Evolutionary conservation across 805 yeast species (phyloP).

Genomic region (Saturnispora zaruensis): DNA sequence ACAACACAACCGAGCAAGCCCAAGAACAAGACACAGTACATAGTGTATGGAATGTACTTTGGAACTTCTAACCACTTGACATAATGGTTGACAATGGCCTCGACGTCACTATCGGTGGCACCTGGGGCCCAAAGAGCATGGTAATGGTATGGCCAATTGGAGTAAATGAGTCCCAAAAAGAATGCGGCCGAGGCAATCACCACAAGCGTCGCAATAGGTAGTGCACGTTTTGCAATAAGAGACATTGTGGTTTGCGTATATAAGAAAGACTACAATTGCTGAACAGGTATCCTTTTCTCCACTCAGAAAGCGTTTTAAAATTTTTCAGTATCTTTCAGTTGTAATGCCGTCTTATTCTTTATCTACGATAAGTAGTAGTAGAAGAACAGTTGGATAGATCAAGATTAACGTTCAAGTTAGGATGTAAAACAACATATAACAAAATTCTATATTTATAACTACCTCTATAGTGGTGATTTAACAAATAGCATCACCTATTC

Average conservation of each 20-base stretch:
- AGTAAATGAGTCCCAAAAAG: conserved; percentile 67
- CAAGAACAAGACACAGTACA: conserved; percentile 52
- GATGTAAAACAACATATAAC: background rate
- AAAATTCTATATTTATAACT: background rate
- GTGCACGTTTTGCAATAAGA: background rate
- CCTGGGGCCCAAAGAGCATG: conserved; percentile 58
- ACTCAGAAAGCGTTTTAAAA: background rate
- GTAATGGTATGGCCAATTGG: conserved; percentile 77
- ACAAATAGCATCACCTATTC: background rate
- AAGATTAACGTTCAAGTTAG: background rate
- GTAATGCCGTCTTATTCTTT: background rate
- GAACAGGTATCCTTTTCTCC: background rate
- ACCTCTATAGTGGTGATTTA: background rate
- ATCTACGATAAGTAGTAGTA: background rate
- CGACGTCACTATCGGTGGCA: conserved; percentile 46
- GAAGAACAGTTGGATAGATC: background rate
- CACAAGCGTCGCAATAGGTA: conserved; percentile 18
- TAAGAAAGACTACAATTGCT: background rate
- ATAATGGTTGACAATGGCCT: conserved; percentile 53
- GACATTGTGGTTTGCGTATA: background rate
- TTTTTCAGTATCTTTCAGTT: background rate
- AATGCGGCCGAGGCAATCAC: conserved; percentile 49
- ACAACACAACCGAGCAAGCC: conserved; percentile 69
- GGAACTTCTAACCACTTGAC: conserved; percentile 65
- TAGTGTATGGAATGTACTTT: conserved; percentile 42